Evolutionary conservation across 768 basidiomycete genomes (phyloP).

Genomic region (Rhizopogon sp.): DNA sequence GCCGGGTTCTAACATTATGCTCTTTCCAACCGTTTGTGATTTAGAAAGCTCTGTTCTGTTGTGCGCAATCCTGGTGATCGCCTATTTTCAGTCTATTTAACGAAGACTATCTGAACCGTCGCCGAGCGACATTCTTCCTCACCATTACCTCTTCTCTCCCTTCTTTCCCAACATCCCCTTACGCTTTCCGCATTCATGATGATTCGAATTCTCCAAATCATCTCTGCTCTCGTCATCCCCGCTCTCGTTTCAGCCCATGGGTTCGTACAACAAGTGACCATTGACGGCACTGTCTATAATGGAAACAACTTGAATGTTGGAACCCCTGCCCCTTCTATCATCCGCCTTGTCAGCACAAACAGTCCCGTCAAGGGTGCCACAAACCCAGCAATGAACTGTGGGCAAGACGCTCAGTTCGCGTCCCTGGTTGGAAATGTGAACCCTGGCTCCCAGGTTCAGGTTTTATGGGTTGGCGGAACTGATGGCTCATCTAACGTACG

Average conservation of each 20-base stretch:
- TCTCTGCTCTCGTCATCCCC: conserved; percentile 11
- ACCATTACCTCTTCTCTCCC: not conserved
- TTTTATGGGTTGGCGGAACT: conserved; percentile 48
- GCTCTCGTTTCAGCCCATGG: conserved; percentile 27
- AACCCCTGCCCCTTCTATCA: conserved; percentile 30
- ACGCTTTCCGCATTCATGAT: not conserved
- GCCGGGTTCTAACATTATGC: no score
- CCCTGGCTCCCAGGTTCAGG: conserved; percentile 48
- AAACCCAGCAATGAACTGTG: conserved; percentile 58
- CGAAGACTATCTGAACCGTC: not conserved
- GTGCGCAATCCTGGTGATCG: not conserved
- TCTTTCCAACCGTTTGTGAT: not conserved
- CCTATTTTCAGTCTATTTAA: not conserved
- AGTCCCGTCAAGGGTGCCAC: conserved; percentile 50
- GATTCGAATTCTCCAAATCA: not conserved
- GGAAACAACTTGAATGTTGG: conserved; percentile 29
- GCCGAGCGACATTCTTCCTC: not conserved
- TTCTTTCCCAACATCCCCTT: not conserved
- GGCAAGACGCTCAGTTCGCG: conserved; percentile 46
- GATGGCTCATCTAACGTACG: conserved; percentile 32
- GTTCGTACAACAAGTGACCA: conserved; percentile 23
- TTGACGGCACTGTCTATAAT: conserved; percentile 22
- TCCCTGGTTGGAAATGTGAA: conserved; percentile 49
- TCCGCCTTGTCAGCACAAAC: conserved; percentile 40
- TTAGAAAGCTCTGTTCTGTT: not conserved